A percentile compares a stretch with the other conserved stretches of the same genome.
Conservation (phyloP, 495 filamentous ascomycete genomes). For the Massariosphaeria phaeospora region DNA sequence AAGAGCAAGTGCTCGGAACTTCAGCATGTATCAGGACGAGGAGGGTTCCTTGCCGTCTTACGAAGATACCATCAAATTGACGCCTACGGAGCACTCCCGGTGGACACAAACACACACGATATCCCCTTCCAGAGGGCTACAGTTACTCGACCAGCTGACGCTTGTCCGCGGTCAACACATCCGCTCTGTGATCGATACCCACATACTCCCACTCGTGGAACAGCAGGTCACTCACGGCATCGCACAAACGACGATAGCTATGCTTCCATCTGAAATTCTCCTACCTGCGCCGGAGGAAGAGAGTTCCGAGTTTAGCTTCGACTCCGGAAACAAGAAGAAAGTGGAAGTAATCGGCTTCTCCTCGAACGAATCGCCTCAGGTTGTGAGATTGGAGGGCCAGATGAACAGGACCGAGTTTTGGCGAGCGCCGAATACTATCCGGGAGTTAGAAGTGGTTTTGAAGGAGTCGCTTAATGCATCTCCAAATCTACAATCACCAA, state of each 20-base stretch:
- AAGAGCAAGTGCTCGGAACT: neutral
- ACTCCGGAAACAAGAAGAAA: slow-evolving; percentile 4
- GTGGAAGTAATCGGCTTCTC: slow-evolving; percentile 25
- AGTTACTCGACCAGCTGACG: slow-evolving; percentile 22
- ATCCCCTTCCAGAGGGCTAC: slow-evolving; percentile 15
- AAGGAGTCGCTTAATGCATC: slow-evolving; percentile 12
- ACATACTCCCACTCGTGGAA: slow-evolving; percentile 24
- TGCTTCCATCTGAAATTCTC: slow-evolving; percentile 27
- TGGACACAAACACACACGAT: neutral
- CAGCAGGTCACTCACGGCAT: slow-evolving; percentile 29
- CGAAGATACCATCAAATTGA: slow-evolving; percentile 15
- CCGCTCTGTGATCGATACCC: slow-evolving; percentile 11
- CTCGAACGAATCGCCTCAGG: slow-evolving; percentile 14
- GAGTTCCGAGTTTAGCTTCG: slow-evolving; percentile 28
- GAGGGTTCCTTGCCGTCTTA: slow-evolving; percentile 23
- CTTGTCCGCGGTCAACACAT: slow-evolving; percentile 26
- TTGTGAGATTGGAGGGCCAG: slow-evolving; percentile 19
- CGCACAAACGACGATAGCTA: slow-evolving; percentile 27
- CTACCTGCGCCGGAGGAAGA: slow-evolving; percentile 7
- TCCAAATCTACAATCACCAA: neutral
- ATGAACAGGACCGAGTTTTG: slow-evolving; percentile 30
- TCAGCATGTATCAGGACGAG: slow-evolving; percentile 22
- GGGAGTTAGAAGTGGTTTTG: slow-evolving; percentile 22
- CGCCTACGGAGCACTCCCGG: neutral
- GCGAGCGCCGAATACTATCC: slow-evolving; percentile 15